These are phyloP conservation scores for Aspergillus niger DNA, from an alignment of 2,329 filamentous ascomycete genomes.

Conservation along the genomic window DNA sequence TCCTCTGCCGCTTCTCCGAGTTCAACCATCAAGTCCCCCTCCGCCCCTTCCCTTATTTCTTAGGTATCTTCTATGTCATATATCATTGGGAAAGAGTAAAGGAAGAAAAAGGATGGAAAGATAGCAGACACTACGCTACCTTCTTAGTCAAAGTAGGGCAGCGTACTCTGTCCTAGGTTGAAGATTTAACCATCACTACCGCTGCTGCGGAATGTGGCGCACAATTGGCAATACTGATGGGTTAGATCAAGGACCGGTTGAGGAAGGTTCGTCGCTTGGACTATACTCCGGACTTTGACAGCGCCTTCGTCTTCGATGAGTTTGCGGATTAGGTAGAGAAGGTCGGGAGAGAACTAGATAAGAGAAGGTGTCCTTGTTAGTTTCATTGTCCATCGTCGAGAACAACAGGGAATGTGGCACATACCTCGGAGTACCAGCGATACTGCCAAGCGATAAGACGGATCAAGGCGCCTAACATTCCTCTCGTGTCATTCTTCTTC, in stretches of 20 bases:
- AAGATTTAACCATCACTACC: slow-evolving; percentile 74
- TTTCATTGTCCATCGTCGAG: not conserved
- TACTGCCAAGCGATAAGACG: slow-evolving; percentile 97
- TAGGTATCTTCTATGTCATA: not conserved
- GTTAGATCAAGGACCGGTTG: slow-evolving; percentile 92
- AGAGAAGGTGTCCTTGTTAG: slow-evolving; percentile 13
- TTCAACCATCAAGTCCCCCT: too few relatives aligned
- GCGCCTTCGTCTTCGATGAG: slow-evolving; percentile 97
- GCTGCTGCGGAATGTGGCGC: slow-evolving; percentile 91
- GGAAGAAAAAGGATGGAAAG: slow-evolving; percentile 8
- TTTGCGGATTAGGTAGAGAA: slow-evolving; percentile 83
- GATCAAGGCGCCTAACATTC: slow-evolving; percentile 82
- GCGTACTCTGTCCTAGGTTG: not conserved
- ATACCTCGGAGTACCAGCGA: slow-evolving; percentile 93
- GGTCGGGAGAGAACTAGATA: slow-evolving; percentile 78
- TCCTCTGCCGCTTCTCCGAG: too few relatives aligned
- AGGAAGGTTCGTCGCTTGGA: slow-evolving; percentile 91
- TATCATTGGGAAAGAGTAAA: not conserved
- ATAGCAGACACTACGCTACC: not conserved
- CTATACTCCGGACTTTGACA: slow-evolving; percentile 94
- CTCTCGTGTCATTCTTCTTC: slow-evolving; percentile 73
- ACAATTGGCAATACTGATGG: slow-evolving; percentile 92
- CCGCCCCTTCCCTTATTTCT: too few relatives aligned
- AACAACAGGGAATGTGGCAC: slow-evolving; percentile 17
- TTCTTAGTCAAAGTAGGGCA: not conserved